A percentile compares a stretch with the other conserved stretches of the same genome.
Conservation (phyloP, 1,139 yeast species). For the Yamadazyma friedrichii region DNA sequence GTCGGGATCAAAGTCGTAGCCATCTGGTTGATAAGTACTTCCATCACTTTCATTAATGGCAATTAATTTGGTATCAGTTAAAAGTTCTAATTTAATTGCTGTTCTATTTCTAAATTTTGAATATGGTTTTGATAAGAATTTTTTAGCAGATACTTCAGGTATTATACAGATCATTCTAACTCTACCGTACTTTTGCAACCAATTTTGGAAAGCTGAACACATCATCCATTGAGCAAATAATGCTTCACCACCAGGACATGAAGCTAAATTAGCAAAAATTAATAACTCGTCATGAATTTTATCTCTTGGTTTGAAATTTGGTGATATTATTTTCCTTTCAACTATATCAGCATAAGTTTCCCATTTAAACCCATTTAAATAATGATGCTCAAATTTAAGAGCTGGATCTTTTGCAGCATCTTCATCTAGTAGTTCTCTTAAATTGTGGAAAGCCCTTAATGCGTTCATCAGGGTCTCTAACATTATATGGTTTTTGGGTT, state of each 20-base stretch:
- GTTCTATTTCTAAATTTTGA: conserved; percentile 52
- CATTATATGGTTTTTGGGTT: conserved; percentile 61
- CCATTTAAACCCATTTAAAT: conserved; percentile 66
- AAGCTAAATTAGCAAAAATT: conserved; percentile 61
- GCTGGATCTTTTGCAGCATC: conserved; percentile 22
- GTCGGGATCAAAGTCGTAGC: conserved; percentile 37
- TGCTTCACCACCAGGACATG: conserved; percentile 54
- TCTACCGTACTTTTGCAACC: conserved; percentile 75
- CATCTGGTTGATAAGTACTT: conserved; percentile 24
- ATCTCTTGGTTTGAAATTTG: conserved; percentile 37
- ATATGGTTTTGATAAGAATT: conserved; percentile 54
- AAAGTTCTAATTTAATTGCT: conserved; percentile 59
- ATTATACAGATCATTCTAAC: conserved; percentile 69
- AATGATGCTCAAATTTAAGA: conserved; percentile 31
- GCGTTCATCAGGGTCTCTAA: conserved; percentile 38
- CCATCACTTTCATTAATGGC: conserved; percentile 39
- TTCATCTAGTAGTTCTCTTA: conserved; percentile 13
- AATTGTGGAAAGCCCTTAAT: not conserved
- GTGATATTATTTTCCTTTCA: conserved; percentile 38
- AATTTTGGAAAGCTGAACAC: conserved; percentile 67
- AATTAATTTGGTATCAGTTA: conserved; percentile 50
- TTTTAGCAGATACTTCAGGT: conserved; percentile 57
- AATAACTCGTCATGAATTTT: conserved; percentile 63
- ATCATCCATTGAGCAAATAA: conserved; percentile 73
- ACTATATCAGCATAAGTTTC: conserved; percentile 48